These are phyloP conservation scores for Sclerotinia subarctica DNA, from an alignment of 2,329 filamentous ascomycete species.

Conservation along the genomic window DNA sequence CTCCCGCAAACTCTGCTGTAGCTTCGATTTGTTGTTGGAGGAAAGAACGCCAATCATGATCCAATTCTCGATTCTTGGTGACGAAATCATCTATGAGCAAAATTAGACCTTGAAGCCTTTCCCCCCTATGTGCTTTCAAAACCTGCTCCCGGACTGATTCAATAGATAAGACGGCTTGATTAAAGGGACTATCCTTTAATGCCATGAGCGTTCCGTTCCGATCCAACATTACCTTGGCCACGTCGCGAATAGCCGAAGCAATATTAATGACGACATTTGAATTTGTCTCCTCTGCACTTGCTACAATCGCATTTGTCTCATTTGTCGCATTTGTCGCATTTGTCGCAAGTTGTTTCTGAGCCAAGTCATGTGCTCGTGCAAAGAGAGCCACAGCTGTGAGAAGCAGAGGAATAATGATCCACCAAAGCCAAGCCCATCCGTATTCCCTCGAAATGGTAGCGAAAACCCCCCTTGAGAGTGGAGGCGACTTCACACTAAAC, in stretches of 20 bases:
- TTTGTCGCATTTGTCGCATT: too few relatives aligned
- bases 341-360: background rate
- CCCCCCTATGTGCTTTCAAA: background rate
- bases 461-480: background rate
- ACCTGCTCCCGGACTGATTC: background rate
- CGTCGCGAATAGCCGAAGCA: background rate
- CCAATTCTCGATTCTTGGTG: background rate
- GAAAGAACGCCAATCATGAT: conserved; percentile 12
- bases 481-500: background rate
- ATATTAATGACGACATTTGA: background rate
- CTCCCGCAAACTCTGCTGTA: background rate
- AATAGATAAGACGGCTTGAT: background rate
- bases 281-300: background rate
- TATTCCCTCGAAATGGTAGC: background rate
- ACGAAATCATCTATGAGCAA: background rate
- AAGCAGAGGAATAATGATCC: background rate
- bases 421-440: conserved; percentile 3
- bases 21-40: background rate
- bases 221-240: background rate
- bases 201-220: background rate
- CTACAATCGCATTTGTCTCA: background rate
- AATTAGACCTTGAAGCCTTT: background rate
- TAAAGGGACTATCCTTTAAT: background rate
- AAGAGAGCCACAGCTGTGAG: background rate
- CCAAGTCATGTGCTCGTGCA: too few relatives aligned